These are phyloP conservation scores for Debaryomyces castellii DNA, from an alignment of 805 yeast species.

Conservation along the genomic window DNA sequence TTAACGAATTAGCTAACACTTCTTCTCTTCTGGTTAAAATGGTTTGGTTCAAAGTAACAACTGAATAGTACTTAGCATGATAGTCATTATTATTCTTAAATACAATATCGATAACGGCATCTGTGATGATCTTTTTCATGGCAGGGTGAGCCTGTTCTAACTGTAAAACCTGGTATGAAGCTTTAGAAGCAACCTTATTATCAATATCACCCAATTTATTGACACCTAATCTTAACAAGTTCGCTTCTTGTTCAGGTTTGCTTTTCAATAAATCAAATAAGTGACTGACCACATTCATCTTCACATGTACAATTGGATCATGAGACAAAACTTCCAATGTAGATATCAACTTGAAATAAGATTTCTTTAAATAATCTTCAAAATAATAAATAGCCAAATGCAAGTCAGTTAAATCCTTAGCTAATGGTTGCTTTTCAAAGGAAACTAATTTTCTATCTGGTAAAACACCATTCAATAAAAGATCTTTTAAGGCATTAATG, in stretches of 20 bases:
- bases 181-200: conserved; percentile 83
- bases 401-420: conserved; percentile 36
- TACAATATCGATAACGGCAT: conserved; percentile 76
- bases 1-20: conserved; percentile 77
- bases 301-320: conserved; percentile 87
- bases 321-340: conserved; percentile 79
- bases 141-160: conserved; percentile 92
- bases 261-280: conserved; percentile 76
- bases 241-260: conserved; percentile 96
- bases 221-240: conserved; percentile 81
- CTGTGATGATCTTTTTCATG: conserved; percentile 81
- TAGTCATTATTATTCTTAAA: conserved; percentile 73
- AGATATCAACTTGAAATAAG: conserved; percentile 73
- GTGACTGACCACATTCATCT: conserved; percentile 72
- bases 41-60: conserved; percentile 88
- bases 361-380: conserved; percentile 83
- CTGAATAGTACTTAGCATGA: conserved; percentile 85
- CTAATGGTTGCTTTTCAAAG: conserved; percentile 73
- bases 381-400: conserved; percentile 75
- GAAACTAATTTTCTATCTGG: conserved; percentile 80
- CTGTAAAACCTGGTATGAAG: conserved; percentile 77
- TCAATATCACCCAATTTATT: conserved; percentile 94
- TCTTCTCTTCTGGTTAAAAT: conserved; percentile 77
- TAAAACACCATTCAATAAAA: conserved; percentile 76
- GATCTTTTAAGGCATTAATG: conserved; percentile 84